These are phyloP conservation scores for Marasmius tenuissimus DNA, from an alignment of 1,284 basidiomycete genomes.

Conservation along the genomic window DNA sequence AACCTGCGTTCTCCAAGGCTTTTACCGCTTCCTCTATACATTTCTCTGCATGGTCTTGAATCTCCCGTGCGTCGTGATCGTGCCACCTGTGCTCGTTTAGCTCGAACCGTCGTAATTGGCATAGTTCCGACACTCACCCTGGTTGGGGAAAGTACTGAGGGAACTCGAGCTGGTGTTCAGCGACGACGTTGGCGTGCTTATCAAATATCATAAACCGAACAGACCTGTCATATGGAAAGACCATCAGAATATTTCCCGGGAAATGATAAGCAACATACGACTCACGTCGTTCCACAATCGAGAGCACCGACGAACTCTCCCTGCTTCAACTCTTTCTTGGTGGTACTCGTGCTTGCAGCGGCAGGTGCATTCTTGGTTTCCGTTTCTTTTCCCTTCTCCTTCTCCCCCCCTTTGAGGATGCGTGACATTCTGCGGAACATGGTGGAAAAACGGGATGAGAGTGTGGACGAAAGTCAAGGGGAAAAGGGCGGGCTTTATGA, in stretches of 20 bases:
- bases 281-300: conserved; percentile 92
- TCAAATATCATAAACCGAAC: conserved; percentile 96
- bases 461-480: background rate
- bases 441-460: background rate
- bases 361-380: background rate
- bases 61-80: conserved; percentile 89
- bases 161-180: conserved; percentile 88
- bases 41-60: conserved; percentile 74
- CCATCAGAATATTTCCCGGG: conserved; percentile 5
- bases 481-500: background rate
- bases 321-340: conserved; percentile 34
- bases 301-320: conserved; percentile 86
- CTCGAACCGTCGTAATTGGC: background rate
- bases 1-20: conserved; percentile 75
- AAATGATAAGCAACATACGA: background rate
- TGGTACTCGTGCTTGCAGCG: background rate
- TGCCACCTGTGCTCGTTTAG: conserved; percentile 71
- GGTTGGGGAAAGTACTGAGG: conserved; percentile 90
- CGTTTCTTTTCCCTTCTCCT: background rate
- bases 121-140: conserved; percentile 50
- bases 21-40: conserved; percentile 80
- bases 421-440: background rate
- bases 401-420: background rate
- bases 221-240: conserved; percentile 52
- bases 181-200: conserved; percentile 84